phyloP scores from a whole-genome alignment of 2,329 filamentous ascomycete genomes.

The Dothideomycetes sp. region DNA sequence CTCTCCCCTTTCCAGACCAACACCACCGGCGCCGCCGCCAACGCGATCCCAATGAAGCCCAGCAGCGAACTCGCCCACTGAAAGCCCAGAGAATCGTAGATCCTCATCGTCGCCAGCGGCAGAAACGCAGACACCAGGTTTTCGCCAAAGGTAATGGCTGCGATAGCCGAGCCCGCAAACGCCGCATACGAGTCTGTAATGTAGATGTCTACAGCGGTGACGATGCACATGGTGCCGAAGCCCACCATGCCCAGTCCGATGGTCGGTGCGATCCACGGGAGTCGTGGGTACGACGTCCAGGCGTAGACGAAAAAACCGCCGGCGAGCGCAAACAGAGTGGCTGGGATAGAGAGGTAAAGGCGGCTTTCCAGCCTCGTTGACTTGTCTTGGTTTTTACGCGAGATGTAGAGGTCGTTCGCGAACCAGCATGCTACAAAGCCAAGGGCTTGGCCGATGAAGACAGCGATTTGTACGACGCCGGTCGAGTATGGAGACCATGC shows the following conservation, averaged over 20 bases:
- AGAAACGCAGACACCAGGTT: constrained; percentile 38
- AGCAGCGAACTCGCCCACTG: constrained; percentile 39
- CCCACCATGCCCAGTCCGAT: constrained; percentile 38
- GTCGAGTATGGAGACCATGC: constrained; percentile 29
- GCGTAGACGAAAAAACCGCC: constrained; percentile 42
- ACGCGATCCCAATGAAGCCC: constrained; percentile 30
- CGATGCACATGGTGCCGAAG: constrained; percentile 37
- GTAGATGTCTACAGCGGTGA: constrained; percentile 36
- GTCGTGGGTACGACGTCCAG: constrained; percentile 32
- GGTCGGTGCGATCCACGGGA: constrained; percentile 38
- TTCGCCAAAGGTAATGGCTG: constrained; percentile 37
- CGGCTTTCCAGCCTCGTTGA: constrained; percentile 31
- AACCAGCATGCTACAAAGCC: constrained; percentile 16
- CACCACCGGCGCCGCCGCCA: constrained; percentile 35
- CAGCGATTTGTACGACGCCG: constrained; percentile 32
- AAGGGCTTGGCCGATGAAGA: constrained; percentile 35
- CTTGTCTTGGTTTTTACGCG: constrained; percentile 24
- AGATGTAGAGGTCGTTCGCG: constrained; percentile 25
- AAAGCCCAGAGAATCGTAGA: constrained; percentile 38
- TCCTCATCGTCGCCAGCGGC: constrained; percentile 34
- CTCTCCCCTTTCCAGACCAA: constrained; percentile 24
- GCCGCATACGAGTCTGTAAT: constrained; percentile 38
- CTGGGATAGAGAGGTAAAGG: constrained; percentile 32
- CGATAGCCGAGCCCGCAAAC: constrained; percentile 39
- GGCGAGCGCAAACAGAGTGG: constrained; percentile 33